phyloP scores from a whole-genome alignment of 169 alveolate species.

The Eimeria sp. region DNA sequence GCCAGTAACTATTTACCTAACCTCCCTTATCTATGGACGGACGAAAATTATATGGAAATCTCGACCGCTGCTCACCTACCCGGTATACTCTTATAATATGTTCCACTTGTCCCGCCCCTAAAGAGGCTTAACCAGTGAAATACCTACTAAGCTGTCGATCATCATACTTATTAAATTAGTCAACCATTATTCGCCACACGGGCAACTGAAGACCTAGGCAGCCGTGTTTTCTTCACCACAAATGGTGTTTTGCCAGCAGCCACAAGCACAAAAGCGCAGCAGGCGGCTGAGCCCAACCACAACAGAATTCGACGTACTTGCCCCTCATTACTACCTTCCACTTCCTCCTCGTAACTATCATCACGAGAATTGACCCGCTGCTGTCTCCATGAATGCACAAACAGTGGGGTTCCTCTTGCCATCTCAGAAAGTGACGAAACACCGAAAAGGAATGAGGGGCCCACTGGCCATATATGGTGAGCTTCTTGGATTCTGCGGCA shows the following conservation, averaged over 20 bases:
- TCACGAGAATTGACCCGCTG: not conserved
- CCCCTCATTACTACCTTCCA: not conserved
- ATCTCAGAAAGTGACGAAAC: slow-evolving; percentile 32
- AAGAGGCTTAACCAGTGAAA: not conserved
- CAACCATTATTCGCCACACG: not conserved
- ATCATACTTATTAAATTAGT: not conserved
- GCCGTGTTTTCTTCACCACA: not conserved
- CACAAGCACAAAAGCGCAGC: slow-evolving; percentile 9
- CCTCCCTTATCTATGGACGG: not conserved
- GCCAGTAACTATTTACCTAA: not conserved
- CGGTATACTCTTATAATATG: not conserved
- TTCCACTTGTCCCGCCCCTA: not conserved
- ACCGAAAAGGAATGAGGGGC: slow-evolving; percentile 62
- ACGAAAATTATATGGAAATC: not conserved
- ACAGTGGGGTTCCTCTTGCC: slow-evolving; percentile 38
- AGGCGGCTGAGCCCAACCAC: slow-evolving; percentile 75
- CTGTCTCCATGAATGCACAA: slow-evolving; percentile 69
- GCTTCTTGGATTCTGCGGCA: slow-evolving; percentile 55
- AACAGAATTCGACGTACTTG: not conserved
- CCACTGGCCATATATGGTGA: slow-evolving; percentile 42
- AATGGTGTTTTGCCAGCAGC: slow-evolving; percentile 63
- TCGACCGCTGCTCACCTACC: not conserved
- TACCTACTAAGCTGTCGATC: not conserved
- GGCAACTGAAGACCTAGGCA: not conserved
- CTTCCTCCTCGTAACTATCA: not conserved